These are phyloP conservation scores for Malus asiatica DNA, from an alignment of 306 rosid species.

Conservation along the genomic window DNA sequence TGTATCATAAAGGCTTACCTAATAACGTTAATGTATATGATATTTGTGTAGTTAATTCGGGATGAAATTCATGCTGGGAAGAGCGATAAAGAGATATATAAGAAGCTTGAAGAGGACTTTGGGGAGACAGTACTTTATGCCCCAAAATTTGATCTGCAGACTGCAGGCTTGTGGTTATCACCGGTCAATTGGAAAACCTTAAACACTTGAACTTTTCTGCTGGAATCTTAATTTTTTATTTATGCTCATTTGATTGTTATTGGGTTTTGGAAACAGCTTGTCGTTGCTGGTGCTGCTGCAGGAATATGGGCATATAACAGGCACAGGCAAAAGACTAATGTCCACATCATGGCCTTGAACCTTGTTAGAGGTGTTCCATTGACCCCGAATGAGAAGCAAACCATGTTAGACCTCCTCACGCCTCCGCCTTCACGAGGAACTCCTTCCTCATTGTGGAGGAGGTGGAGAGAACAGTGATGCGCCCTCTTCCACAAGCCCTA, in stretches of 20 bases:
- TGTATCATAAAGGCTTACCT: background rate
- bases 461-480: constrained; percentile 43
- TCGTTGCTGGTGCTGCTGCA: constrained; percentile 54
- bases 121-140: constrained; percentile 80
- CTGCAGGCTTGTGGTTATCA: constrained; percentile 85
- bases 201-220: background rate
- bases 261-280: constrained; percentile 25
- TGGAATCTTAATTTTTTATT: background rate
- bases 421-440: constrained; percentile 56
- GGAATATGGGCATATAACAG: constrained; percentile 68
- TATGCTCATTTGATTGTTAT: background rate
- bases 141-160: constrained; percentile 93
- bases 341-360: constrained; percentile 77
- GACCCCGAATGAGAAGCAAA: constrained; percentile 74
- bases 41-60: constrained; percentile 62
- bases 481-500: background rate
- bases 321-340: constrained; percentile 60
- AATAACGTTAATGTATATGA: background rate
- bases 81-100: constrained; percentile 69
- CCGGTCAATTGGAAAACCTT: constrained; percentile 42
- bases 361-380: constrained; percentile 63
- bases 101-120: constrained; percentile 70
- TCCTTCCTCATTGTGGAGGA: constrained; percentile 51
- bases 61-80: constrained; percentile 78
- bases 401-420: constrained; percentile 71